phyloP scores from a whole-genome alignment of 257 asterid species.

The Henckelia pumila region DNA sequence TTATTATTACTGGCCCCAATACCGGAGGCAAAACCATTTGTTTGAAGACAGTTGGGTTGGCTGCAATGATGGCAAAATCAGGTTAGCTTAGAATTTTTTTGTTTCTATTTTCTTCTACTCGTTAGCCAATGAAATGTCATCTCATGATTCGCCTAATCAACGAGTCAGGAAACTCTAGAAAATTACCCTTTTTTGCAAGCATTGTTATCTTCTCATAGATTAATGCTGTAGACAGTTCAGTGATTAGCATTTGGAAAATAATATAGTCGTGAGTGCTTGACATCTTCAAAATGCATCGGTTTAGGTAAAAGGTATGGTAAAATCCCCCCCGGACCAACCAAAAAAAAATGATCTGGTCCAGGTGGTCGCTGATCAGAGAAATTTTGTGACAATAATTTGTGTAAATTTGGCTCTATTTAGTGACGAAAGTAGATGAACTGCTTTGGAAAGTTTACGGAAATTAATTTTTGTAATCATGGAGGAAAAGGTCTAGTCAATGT shows the following conservation, averaged over 20 bases:
- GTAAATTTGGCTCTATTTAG: background rate
- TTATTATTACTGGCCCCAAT: slow-evolving; percentile 92
- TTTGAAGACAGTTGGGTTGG: slow-evolving; percentile 94
- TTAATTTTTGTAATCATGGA: background rate
- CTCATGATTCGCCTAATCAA: slow-evolving; percentile 6
- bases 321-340: no score
- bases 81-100: slow-evolving; percentile 40
- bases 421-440: background rate
- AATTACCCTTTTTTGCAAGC: background rate
- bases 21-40: slow-evolving; percentile 98
- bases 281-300: background rate
- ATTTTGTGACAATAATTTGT: no score
- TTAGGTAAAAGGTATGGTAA: background rate
- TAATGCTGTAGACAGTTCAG: slow-evolving; percentile 9
- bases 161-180: slow-evolving; percentile 1
- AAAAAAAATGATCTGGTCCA: background rate
- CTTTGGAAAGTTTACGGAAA: background rate
- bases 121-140: slow-evolving; percentile 9
- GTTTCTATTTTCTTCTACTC: slow-evolving; percentile 6
- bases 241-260: slow-evolving; percentile 2
- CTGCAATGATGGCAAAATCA: slow-evolving; percentile 99
- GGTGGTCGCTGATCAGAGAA: background rate
- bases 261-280: slow-evolving; percentile 1
- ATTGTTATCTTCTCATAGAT: background rate
- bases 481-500: background rate